A percentile compares a stretch with the other conserved stretches of the same genome.
phyloP scores from a whole-genome alignment of 345 rosid species.

The Geranium rotundifolium region DNA sequence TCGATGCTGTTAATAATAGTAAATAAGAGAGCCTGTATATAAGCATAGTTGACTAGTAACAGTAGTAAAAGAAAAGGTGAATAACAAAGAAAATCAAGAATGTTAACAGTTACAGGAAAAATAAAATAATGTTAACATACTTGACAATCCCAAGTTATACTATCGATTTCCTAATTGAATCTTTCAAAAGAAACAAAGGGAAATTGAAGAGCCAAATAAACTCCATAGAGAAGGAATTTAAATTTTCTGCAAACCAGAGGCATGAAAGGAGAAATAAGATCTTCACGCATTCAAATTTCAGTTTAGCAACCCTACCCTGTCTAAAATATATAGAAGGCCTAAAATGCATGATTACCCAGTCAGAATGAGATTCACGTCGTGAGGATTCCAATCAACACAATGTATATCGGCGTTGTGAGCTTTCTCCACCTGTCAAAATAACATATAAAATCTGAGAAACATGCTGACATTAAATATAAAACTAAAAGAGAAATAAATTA shows the following conservation, averaged over 20 bases:
- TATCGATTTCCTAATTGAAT: too few relatives aligned
- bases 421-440: conserved; percentile 45
- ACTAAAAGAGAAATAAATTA: not conserved
- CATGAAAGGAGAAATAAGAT: not conserved
- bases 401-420: conserved; percentile 63
- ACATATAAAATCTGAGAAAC: conserved; percentile 1
- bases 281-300: not conserved
- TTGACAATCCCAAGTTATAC: too few relatives aligned
- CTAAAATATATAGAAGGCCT: not conserved
- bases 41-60: not conserved
- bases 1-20: not conserved
- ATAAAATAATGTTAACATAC: too few relatives aligned
- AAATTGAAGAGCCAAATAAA: not conserved
- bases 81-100: too few relatives aligned
- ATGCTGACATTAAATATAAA: not conserved
- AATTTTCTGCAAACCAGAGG: too few relatives aligned
- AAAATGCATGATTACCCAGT: conserved; percentile 35
- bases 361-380: conserved; percentile 44
- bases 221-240: not conserved
- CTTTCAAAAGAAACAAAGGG: not conserved
- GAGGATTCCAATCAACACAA: conserved; percentile 71
- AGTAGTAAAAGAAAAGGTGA: not conserved
- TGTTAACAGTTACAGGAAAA: too few relatives aligned
- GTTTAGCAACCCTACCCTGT: not conserved
- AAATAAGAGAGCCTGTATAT: not conserved